Percentiles rank a stretch among this genome's conserved stretches.
These are phyloP conservation scores for Hura crepitans DNA, from an alignment of 441 rosid genomes.

Conservation along the genomic window DNA sequence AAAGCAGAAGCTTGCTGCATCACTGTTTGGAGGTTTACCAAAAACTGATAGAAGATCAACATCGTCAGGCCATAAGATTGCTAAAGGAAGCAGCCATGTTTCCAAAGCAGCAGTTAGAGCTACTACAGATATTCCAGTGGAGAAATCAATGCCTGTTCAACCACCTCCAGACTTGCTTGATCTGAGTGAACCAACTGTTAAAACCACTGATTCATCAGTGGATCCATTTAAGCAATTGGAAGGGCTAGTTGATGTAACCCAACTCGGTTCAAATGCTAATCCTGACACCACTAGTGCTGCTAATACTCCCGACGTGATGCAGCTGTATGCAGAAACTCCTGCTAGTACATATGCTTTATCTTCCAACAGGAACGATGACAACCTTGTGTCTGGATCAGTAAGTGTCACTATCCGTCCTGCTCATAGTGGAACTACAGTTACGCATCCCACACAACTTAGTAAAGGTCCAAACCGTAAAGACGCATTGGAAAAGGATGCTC, in stretches of 20 bases:
- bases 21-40: slow-evolving; percentile 80
- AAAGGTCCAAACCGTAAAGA: slow-evolving; percentile 75
- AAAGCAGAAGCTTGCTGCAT: slow-evolving; percentile 97
- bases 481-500: slow-evolving; percentile 86
- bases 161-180: slow-evolving; percentile 92
- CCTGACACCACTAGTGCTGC: slow-evolving; percentile 23
- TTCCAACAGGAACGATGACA: slow-evolving; percentile 22
- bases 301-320: slow-evolving; percentile 47
- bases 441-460: slow-evolving; percentile 26
- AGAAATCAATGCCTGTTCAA: slow-evolving; percentile 42
- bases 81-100: slow-evolving; percentile 41
- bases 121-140: slow-evolving; percentile 25
- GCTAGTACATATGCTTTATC: slow-evolving; percentile 26
- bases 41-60: slow-evolving; percentile 58
- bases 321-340: slow-evolving; percentile 45
- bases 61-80: slow-evolving; percentile 47
- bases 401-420: slow-evolving; percentile 24
- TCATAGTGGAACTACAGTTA: slow-evolving; percentile 26
- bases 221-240: slow-evolving; percentile 92
- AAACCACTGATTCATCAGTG: slow-evolving; percentile 30
- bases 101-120: slow-evolving; percentile 28
- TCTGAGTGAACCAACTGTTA: slow-evolving; percentile 52
- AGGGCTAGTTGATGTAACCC: slow-evolving; percentile 63
- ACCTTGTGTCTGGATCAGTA: slow-evolving; percentile 43
- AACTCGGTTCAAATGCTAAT: slow-evolving; percentile 33